These are phyloP conservation scores for Pyrenula aspistea DNA, from an alignment of 495 filamentous ascomycete species.

Conservation along the genomic window DNA sequence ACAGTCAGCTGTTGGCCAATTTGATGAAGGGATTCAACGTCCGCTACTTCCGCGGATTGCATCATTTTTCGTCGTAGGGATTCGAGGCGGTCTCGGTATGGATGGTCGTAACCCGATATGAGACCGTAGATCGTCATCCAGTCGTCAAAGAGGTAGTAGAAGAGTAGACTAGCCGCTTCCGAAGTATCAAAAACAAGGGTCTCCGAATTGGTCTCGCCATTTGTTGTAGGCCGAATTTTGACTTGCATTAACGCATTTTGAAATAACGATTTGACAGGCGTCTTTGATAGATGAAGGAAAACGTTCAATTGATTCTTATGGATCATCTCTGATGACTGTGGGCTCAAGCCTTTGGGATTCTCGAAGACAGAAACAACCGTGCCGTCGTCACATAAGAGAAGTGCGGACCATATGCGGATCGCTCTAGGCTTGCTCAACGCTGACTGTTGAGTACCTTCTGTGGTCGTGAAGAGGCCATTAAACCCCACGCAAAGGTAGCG, in stretches of 20 bases:
- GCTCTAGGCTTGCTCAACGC: conserved; percentile 45
- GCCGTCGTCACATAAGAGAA: conserved; percentile 73
- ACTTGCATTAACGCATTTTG: conserved; percentile 33
- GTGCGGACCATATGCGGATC: conserved; percentile 62
- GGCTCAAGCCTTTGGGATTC: background rate
- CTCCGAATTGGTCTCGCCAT: conserved; percentile 14
- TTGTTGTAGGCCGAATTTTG: conserved; percentile 31
- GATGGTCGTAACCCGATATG: conserved; percentile 46
- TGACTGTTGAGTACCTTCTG: conserved; percentile 18
- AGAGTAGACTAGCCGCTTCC: conserved; percentile 64
- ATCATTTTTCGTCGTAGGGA: conserved; percentile 46
- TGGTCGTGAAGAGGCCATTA: conserved; percentile 59
- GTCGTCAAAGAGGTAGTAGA: conserved; percentile 84
- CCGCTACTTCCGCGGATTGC: conserved; percentile 39
- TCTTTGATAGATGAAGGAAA: conserved; percentile 27
- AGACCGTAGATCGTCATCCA: conserved; percentile 61
- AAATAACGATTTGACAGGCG: conserved; percentile 17
- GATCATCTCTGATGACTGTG: conserved; percentile 43
- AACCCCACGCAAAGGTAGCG: conserved; percentile 68
- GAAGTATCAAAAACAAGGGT: conserved; percentile 30
- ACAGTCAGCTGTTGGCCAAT: conserved; percentile 55
- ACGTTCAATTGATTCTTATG: conserved; percentile 68
- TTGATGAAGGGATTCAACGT: conserved; percentile 62
- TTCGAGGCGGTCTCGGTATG: conserved; percentile 45
- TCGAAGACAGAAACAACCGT: conserved; percentile 1